These are phyloP conservation scores for Phylloporus arenicola DNA, from an alignment of 768 basidiomycete species.

Conservation along the genomic window DNA sequence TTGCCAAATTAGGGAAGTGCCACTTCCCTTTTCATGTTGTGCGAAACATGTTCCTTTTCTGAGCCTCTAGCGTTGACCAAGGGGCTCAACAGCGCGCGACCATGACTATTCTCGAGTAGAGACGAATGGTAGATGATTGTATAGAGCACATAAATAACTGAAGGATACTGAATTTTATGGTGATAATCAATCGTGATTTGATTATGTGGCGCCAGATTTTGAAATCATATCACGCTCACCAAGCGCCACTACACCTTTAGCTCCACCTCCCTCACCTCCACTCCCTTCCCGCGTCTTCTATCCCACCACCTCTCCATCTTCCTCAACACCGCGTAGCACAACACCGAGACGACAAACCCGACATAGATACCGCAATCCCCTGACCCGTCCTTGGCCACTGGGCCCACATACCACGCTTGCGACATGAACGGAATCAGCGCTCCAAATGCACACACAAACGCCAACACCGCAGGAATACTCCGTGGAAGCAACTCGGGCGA, in stretches of 20 bases:
- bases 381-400: conserved; percentile 39
- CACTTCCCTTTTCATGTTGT: too few species aligned
- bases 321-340: conserved; percentile 31
- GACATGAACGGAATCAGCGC: conserved; percentile 45
- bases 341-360: conserved; percentile 30
- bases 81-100: too few species aligned
- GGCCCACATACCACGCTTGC: conserved; percentile 49
- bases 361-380: conserved; percentile 47
- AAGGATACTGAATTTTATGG: too few species aligned
- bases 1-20: neutral
- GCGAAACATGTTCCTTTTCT: too few species aligned
- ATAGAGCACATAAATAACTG: too few species aligned
- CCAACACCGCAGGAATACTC: conserved; percentile 37
- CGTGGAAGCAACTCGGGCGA: conserved; percentile 34
- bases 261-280: neutral
- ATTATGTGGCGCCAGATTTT: too few species aligned
- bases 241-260: conserved; percentile 1
- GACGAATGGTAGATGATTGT: too few species aligned
- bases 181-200: too few species aligned
- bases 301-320: conserved; percentile 23
- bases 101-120: too few species aligned
- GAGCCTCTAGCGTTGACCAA: too few species aligned
- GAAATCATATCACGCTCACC: too few species aligned
- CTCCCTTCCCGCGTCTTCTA: neutral
- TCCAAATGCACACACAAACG: conserved; percentile 37